Conservation (phyloP, 176 grass and related monocot genomes). For the Juncus inflexus region DNA sequence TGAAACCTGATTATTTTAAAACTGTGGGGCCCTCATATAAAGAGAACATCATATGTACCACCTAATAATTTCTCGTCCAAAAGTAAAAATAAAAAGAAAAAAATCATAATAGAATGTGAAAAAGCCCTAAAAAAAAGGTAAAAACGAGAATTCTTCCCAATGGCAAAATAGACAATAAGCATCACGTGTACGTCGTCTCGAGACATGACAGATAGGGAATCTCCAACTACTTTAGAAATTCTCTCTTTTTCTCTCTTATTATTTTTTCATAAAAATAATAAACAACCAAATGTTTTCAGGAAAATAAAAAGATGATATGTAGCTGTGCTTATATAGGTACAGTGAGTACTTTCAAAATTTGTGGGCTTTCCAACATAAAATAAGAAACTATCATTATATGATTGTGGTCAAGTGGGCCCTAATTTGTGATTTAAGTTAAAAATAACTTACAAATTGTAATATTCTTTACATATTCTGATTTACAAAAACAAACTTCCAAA, state of each 20-base stretch:
- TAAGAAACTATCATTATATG: background rate
- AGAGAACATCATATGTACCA: too few relatives aligned
- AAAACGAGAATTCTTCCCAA: constrained; percentile 17
- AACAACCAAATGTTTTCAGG: constrained; percentile 1
- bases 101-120: too few relatives aligned
- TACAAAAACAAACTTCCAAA: too few relatives aligned
- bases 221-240: constrained; percentile 20
- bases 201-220: constrained; percentile 22
- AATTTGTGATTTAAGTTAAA: background rate
- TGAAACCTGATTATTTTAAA: too few relatives aligned
- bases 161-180: background rate
- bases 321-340: constrained; percentile 29
- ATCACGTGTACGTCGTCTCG: constrained; percentile 31
- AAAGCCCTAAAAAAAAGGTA: background rate
- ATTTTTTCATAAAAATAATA: background rate
- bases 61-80: too few relatives aligned
- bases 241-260: constrained; percentile 12
- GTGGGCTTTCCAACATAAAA: background rate
- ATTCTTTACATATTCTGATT: too few relatives aligned
- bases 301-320: constrained; percentile 35
- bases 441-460: too few relatives aligned
- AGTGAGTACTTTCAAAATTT: background rate
- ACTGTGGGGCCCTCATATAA: too few relatives aligned
- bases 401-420: background rate
- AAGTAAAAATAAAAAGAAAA: too few relatives aligned